These are phyloP conservation scores for Thelonectria olida DNA, from an alignment of 2,329 filamentous ascomycete species.

Conservation along the genomic window DNA sequence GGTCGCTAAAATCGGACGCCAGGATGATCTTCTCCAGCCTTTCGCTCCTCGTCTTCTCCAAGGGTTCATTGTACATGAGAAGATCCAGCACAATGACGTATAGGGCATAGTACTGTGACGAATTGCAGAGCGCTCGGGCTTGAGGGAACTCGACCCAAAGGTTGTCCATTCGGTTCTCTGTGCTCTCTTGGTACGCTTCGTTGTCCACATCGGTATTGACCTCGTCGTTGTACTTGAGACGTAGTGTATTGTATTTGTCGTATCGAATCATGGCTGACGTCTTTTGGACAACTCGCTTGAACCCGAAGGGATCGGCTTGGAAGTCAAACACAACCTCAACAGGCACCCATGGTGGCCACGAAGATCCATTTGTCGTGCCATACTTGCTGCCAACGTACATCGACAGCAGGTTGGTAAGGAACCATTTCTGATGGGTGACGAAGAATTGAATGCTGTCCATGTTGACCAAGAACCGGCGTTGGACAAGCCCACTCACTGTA, in stretches of 20 bases:
- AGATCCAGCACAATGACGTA: conserved; percentile 98
- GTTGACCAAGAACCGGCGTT: conserved; percentile 90
- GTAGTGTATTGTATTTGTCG: conserved; percentile 97
- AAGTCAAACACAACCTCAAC: conserved; percentile 99
- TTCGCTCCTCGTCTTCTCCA: conserved; percentile 97
- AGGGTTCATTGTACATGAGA: conserved; percentile 92
- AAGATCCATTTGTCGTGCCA: conserved; percentile 82
- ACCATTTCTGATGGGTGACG: conserved; percentile 92
- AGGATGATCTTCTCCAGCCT: conserved; percentile 98
- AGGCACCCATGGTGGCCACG: conserved; percentile 98
- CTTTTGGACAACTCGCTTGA: conserved; percentile 95
- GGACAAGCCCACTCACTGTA: conserved; percentile 92
- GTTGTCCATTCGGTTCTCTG: conserved; percentile 89
- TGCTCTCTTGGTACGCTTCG: conserved; percentile 61
- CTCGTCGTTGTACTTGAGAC: conserved; percentile 96
- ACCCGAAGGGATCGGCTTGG: conserved; percentile 92
- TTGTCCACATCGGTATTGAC: conserved; percentile 72
- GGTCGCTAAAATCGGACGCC: conserved; percentile 96
- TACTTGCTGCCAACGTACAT: conserved; percentile 96
- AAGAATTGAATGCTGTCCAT: conserved; percentile 99
- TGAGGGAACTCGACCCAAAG: conserved; percentile 97
- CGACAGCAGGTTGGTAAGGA: conserved; percentile 83
- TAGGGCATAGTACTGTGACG: conserved; percentile 95
- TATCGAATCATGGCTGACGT: conserved; percentile 94
- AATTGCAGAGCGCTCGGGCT: conserved; percentile 94